A percentile compares a stretch with the other conserved stretches of the same genome.
These are phyloP conservation scores for Picea abies DNA, from an alignment of 83 land plant species.

Conservation along the genomic window DNA sequence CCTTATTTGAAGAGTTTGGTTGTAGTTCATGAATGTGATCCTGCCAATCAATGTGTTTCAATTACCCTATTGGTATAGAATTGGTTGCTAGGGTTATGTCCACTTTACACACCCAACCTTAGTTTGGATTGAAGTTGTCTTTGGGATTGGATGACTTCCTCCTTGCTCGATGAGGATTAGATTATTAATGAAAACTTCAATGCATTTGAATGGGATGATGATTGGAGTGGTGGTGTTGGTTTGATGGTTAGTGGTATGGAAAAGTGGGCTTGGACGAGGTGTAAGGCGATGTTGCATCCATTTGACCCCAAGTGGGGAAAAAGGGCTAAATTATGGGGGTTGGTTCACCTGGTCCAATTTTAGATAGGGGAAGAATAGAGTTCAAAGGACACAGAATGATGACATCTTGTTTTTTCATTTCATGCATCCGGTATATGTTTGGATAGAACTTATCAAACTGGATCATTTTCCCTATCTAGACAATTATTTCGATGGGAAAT, in stretches of 20 bases:
- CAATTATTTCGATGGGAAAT: not conserved
- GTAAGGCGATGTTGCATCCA: not conserved
- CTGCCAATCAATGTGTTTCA: not conserved
- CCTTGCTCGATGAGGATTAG: not conserved
- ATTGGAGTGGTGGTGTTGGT: not conserved
- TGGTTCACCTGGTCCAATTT: not conserved
- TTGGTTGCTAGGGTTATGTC: not conserved
- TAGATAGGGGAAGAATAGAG: not conserved
- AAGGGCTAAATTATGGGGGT: not conserved
- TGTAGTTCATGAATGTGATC: not conserved
- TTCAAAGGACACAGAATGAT: not conserved
- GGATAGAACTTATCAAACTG: not conserved
- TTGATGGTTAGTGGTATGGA: not conserved
- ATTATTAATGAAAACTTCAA: not conserved
- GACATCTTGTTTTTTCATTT: not conserved
- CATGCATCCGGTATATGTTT: not conserved
- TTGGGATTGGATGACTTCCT: not conserved
- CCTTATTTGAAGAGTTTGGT: not conserved
- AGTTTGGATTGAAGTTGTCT: not conserved
- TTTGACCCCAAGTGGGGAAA: not conserved
- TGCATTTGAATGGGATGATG: not conserved
- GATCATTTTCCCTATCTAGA: not conserved
- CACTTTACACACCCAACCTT: not conserved
- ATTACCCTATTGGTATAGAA: not conserved
- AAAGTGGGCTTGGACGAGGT: not conserved